phyloP scores from a whole-genome alignment of 306 rosid genomes.

The Rubus idaeus region DNA sequence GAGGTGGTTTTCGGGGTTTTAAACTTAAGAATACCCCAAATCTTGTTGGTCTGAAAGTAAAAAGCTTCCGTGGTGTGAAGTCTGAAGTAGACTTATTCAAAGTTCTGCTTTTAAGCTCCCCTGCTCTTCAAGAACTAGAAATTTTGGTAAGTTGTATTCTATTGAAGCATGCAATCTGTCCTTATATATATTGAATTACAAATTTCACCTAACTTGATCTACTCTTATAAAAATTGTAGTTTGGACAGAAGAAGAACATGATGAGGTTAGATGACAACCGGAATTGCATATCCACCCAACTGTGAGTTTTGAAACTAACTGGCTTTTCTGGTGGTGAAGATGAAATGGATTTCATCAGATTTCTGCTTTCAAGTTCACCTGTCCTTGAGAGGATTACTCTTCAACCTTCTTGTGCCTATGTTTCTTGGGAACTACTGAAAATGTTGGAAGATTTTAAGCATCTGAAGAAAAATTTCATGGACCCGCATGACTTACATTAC shows the following conservation, averaged over 20 bases:
- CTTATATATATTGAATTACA: not conserved
- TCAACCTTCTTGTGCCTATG: constrained; percentile 23
- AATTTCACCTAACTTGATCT: not conserved
- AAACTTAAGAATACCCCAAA: not conserved
- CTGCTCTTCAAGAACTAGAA: constrained; percentile 46
- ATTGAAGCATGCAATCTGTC: not conserved
- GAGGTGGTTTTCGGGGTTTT: not conserved
- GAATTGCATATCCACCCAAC: constrained; percentile 23
- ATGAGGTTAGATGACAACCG: constrained; percentile 30
- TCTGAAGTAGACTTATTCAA: constrained; percentile 48
- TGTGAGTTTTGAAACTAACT: constrained; percentile 43
- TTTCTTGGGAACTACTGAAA: not conserved
- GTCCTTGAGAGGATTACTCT: constrained; percentile 50
- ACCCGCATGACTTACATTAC: not conserved
- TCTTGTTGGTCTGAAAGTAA: constrained; percentile 34
- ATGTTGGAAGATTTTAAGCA: not conserved
- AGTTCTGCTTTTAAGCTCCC: constrained; percentile 49
- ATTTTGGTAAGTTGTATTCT: constrained; percentile 43
- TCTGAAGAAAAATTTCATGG: not conserved
- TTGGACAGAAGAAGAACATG: not conserved
- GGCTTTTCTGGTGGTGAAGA: constrained; percentile 34
- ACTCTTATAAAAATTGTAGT: not conserved
- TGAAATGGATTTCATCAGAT: constrained; percentile 47
- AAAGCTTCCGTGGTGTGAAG: constrained; percentile 39
- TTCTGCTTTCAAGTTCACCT: constrained; percentile 44